Percentiles rank a stretch among this genome's conserved stretches.
These are phyloP conservation scores for Litsea cubeba DNA, from an alignment of 164 flowering plant genomes.

Conservation along the genomic window DNA sequence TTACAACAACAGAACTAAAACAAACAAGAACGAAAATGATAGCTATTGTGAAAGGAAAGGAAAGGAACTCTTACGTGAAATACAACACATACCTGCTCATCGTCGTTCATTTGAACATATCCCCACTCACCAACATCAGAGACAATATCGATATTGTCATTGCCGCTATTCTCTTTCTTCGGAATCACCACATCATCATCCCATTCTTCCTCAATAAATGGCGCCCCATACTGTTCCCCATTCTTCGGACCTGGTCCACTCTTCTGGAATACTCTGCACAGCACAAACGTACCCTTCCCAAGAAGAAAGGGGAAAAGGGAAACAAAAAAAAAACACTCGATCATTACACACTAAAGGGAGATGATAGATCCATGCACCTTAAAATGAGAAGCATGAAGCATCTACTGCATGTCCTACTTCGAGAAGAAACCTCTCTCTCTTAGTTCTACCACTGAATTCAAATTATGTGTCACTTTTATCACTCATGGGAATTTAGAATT, in stretches of 20 bases:
- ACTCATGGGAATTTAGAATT: too few species aligned
- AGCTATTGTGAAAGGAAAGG: too few species aligned
- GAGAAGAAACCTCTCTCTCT: too few species aligned
- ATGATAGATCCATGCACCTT: background rate
- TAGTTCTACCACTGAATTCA: too few species aligned
- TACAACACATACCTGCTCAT: slow-evolving; percentile 37
- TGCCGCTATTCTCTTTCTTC: slow-evolving; percentile 21
- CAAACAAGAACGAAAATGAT: too few species aligned
- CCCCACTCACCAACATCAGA: slow-evolving; percentile 20
- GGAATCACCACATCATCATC: slow-evolving; percentile 27
- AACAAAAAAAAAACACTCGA: background rate
- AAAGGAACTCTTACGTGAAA: too few species aligned
- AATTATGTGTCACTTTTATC: too few species aligned
- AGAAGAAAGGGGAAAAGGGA: background rate
- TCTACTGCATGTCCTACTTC: too few species aligned
- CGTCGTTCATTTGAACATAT: slow-evolving; percentile 16
- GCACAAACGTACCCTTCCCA: slow-evolving; percentile 30
- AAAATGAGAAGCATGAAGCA: too few species aligned
- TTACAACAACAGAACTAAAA: too few species aligned
- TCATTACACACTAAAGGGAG: background rate
- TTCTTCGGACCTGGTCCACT: slow-evolving; percentile 50
- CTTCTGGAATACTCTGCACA: slow-evolving; percentile 34
- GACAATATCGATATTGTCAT: background rate
- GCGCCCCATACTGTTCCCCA: slow-evolving; percentile 58
- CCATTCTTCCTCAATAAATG: slow-evolving; percentile 61